Percentiles rank a stretch among this genome's conserved stretches.
Evolutionary conservation across 169 alveolate genomes (phyloP).

Genomic region (Cryptosporidium sp.): DNA sequence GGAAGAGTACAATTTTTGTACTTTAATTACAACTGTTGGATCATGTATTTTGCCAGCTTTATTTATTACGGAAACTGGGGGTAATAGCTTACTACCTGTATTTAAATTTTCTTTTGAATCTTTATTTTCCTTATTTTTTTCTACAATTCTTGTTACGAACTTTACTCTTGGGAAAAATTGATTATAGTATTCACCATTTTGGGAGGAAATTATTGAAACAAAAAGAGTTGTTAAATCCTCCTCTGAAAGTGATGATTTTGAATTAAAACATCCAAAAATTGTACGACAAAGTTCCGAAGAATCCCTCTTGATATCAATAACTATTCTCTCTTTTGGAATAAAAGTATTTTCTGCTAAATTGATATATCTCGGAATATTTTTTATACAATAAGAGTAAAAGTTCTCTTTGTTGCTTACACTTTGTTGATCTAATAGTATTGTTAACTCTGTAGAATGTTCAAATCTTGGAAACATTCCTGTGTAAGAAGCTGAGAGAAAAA

Average conservation of each 20-base stretch:
- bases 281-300: constrained; percentile 37
- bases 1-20: constrained; percentile 35
- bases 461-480: constrained; percentile 73
- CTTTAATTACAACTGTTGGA: constrained; percentile 32
- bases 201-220: constrained; percentile 7
- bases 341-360: constrained; percentile 47
- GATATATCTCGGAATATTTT: constrained; percentile 31
- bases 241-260: not conserved
- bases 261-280: constrained; percentile 21
- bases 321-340: constrained; percentile 23
- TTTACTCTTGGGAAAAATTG: constrained; percentile 42
- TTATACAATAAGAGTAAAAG: constrained; percentile 7
- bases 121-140: not conserved
- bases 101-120: not conserved
- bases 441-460: constrained; percentile 31
- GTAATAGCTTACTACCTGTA: not conserved
- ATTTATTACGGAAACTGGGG: constrained; percentile 33
- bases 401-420: not conserved
- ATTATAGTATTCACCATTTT: constrained; percentile 3
- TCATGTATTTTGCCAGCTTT: constrained; percentile 13
- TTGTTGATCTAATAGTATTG: constrained; percentile 21
- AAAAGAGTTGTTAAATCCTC: constrained; percentile 36
- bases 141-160: constrained; percentile 5
- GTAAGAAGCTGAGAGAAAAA: constrained; percentile 61
- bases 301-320: constrained; percentile 10